Percentiles rank a stretch among this genome's conserved stretches.
Conservation (phyloP, 352 stramenopile species). For the Blastocystis sp. region DNA sequence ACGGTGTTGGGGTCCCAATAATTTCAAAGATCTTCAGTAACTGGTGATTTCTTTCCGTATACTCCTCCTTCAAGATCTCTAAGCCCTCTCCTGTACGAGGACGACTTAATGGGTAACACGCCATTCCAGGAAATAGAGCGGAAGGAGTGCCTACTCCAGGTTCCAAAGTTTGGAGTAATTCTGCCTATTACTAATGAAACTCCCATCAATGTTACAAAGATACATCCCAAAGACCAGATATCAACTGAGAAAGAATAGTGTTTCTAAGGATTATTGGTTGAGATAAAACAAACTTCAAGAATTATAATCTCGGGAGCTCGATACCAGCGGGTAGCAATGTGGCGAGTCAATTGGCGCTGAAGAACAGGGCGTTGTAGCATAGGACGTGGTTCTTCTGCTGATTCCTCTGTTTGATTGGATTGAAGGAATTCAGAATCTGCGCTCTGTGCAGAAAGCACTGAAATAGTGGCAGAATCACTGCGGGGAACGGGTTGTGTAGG, state of each 20-base stretch:
- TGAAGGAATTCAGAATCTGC: background rate
- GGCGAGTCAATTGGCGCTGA: constrained; percentile 76
- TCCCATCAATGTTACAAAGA: constrained; percentile 78
- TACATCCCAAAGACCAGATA: constrained; percentile 98
- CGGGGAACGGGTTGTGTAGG: background rate
- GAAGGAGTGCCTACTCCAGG: background rate
- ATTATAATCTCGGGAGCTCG: constrained; percentile 84
- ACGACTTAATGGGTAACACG: constrained; percentile 60
- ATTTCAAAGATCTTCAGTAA: constrained; percentile 71
- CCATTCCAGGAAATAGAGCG: constrained; percentile 34
- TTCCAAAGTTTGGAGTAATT: constrained; percentile 63
- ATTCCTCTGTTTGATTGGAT: background rate
- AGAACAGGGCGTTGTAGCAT: constrained; percentile 29
- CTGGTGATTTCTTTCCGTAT: constrained; percentile 60
- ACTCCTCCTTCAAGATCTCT: background rate
- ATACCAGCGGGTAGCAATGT: constrained; percentile 88
- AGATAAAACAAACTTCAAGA: constrained; percentile 72
- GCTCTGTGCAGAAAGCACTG: too few species aligned
- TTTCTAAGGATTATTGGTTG: constrained; percentile 67
- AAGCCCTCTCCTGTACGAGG: background rate
- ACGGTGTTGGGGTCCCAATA: constrained; percentile 71
- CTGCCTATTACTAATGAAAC: background rate
- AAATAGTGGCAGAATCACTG: background rate
- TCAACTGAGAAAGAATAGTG: constrained; percentile 92
- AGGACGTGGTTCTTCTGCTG: background rate